A percentile compares a stretch with the other conserved stretches of the same genome.
phyloP scores from a whole-genome alignment of 495 filamentous ascomycete species.

The Talaromyces adpressus region DNA sequence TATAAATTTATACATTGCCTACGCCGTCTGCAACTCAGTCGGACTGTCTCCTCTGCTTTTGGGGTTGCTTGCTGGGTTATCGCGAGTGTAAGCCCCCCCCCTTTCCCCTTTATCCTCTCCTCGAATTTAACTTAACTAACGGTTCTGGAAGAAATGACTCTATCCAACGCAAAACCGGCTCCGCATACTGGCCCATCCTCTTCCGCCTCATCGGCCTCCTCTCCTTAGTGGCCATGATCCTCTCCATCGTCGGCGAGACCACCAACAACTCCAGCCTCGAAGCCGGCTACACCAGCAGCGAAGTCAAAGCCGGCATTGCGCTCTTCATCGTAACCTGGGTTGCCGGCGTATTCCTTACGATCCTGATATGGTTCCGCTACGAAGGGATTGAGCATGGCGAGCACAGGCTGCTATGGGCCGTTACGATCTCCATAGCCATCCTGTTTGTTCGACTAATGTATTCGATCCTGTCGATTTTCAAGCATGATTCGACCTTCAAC shows the following conservation, averaged over 20 bases:
- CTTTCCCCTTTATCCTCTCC: background rate
- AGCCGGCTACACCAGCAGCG: conserved; percentile 11
- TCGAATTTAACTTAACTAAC: background rate
- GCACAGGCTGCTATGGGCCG: conserved; percentile 26
- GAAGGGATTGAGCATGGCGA: conserved; percentile 22
- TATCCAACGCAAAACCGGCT: conserved; percentile 14
- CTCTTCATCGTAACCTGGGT: conserved; percentile 23
- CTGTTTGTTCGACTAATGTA: conserved; percentile 37
- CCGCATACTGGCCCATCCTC: conserved; percentile 13
- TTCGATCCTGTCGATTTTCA: conserved; percentile 24
- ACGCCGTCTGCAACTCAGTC: conserved; percentile 21
- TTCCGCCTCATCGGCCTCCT: conserved; percentile 19
- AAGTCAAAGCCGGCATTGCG: conserved; percentile 20
- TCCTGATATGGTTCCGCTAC: conserved; percentile 6
- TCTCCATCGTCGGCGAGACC: conserved; percentile 20
- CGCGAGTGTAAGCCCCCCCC: conserved; percentile 20
- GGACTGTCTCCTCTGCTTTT: conserved; percentile 23
- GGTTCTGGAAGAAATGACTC: conserved; percentile 14
- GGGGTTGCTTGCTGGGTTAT: conserved; percentile 17
- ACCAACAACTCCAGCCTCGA: conserved; percentile 12
- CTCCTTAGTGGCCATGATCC: conserved; percentile 14
- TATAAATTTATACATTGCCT: conserved; percentile 15
- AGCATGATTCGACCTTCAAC: conserved; percentile 24
- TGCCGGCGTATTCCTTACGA: conserved; percentile 11
- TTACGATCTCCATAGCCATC: conserved; percentile 26